Evolutionary conservation across 1,139 yeast genomes (phyloP), one percentile per base, ranked within the genome.

Genomic region (Casaregolazyma lundiana): DNA sequence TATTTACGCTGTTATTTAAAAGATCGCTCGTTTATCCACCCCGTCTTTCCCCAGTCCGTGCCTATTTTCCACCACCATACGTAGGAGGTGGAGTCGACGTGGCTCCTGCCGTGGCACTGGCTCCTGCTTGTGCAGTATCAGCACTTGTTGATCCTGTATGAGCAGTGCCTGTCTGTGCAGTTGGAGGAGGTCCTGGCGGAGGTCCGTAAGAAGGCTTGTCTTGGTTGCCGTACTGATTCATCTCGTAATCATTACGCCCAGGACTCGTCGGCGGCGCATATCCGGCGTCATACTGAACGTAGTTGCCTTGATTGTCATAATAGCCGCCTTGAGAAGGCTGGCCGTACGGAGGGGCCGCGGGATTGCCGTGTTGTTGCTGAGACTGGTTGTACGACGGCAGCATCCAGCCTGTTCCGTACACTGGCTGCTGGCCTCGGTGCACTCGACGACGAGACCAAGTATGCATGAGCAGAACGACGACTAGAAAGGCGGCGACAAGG

Each of bases 321-420:
- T 77, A 84, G 0, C 96, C 96, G 63, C 84, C 78, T 60, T 88
- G 96, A 52, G 78, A 79, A 1, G 84, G 80, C n/a, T 73, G 72
- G 43, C 68, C 68, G 44, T 71, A 71, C 9, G 68, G 63, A 3
- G 66, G 71, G 47, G 53, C 62, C 7, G 63, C 50, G 6, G 65
- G 56, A 8, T 49, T 50, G 41, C 73, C 72, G 56, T 81, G 78
- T 49, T 79, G 82, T 47, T 71, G 72, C 57, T 85, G 88, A 2
- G 92, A 77, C 58, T 84, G 92, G 50, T 74, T 66, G 62, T 89
- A 88, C n/a, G 84, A 73, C 3, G 96, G 96, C 0, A 95, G 83
- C 74, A 89, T 77, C 94, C 96, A 89, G 7, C 87, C 78, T 0
- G 97, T 88, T 6, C 95, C 95, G 50, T 80, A 74, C 3, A 88